Evolutionary conservation across 2,329 filamentous ascomycete species (phyloP).

Genomic region (Colletotrichum chlorophyti): DNA sequence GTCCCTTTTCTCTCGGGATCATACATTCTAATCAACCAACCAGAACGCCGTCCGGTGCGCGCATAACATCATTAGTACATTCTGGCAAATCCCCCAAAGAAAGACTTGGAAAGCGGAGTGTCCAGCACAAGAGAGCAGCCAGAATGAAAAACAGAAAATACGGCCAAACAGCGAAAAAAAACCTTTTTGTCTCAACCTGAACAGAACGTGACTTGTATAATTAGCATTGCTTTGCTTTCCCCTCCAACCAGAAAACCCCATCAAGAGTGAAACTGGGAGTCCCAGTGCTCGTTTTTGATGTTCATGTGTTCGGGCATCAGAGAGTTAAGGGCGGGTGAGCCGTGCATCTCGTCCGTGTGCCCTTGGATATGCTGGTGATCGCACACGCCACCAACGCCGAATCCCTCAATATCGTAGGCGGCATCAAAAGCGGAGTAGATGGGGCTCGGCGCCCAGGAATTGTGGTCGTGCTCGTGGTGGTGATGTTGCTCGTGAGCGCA

Average conservation of each 20-base stretch:
- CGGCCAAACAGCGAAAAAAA: slow-evolving; percentile 1
- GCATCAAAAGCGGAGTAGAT: slow-evolving; percentile 49
- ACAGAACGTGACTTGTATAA: slow-evolving; percentile 11
- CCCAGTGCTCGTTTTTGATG: slow-evolving; percentile 46
- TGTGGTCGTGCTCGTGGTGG: slow-evolving; percentile 37
- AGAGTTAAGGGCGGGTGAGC: slow-evolving; percentile 33
- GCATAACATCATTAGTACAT: slow-evolving; percentile 28
- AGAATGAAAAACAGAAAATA: background rate
- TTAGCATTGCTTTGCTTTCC: background rate
- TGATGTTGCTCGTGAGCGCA: slow-evolving; percentile 37
- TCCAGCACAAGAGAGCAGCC: slow-evolving; percentile 20
- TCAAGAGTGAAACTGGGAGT: slow-evolving; percentile 28
- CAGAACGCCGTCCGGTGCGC: slow-evolving; percentile 13
- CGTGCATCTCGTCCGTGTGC: slow-evolving; percentile 34
- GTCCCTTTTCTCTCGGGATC: background rate
- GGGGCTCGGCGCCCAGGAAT: slow-evolving; percentile 40
- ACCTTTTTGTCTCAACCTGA: slow-evolving; percentile 6
- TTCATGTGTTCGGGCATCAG: slow-evolving; percentile 35
- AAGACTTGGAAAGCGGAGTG: slow-evolving; percentile 11
- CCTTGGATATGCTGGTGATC: slow-evolving; percentile 39
- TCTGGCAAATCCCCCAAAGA: slow-evolving; percentile 3
- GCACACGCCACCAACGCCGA: slow-evolving; percentile 40
- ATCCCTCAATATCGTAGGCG: slow-evolving; percentile 45
- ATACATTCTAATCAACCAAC: slow-evolving; percentile 21
- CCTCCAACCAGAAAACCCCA: background rate